Conservation (phyloP, 2,329 filamentous ascomycete species). For the Colletotrichum euphorbiae region DNA sequence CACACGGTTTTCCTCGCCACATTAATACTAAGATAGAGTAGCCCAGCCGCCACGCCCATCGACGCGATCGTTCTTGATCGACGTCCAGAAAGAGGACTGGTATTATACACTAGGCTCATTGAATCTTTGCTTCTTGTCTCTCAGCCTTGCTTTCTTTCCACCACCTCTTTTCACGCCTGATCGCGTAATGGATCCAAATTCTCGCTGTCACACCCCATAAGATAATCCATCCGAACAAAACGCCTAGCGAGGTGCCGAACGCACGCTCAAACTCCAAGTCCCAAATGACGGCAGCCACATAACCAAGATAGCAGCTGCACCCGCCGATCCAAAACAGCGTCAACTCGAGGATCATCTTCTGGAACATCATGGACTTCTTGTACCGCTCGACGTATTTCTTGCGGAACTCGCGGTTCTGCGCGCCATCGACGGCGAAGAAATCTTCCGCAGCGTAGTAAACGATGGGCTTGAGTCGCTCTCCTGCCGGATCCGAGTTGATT, state of each 20-base stretch:
- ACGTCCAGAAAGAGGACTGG: neutral
- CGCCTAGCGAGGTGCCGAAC: conserved; percentile 30
- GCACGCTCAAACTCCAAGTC: conserved; percentile 36
- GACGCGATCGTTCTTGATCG: neutral
- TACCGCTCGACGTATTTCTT: conserved; percentile 33
- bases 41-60: neutral
- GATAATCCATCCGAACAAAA: conserved; percentile 37
- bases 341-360: conserved; percentile 37
- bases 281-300: conserved; percentile 36
- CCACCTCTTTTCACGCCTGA: conserved; percentile 36
- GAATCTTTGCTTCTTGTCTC: conserved; percentile 34
- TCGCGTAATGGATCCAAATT: conserved; percentile 33
- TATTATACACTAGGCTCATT: conserved; percentile 39
- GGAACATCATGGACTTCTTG: conserved; percentile 38
- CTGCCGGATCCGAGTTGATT: conserved; percentile 37
- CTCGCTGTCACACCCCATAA: conserved; percentile 33
- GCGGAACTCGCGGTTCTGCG: conserved; percentile 38
- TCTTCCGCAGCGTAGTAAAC: conserved; percentile 38
- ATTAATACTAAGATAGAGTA: conserved; percentile 36
- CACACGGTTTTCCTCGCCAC: conserved; percentile 22
- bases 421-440: conserved; percentile 37
- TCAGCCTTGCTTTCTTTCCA: conserved; percentile 37
- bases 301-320: conserved; percentile 30
- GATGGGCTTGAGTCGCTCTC: conserved; percentile 34
- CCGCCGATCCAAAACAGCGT: conserved; percentile 38